These are phyloP conservation scores for Solanum hybrid DNA, from an alignment of 305 asterid genomes.

Conservation along the genomic window DNA sequence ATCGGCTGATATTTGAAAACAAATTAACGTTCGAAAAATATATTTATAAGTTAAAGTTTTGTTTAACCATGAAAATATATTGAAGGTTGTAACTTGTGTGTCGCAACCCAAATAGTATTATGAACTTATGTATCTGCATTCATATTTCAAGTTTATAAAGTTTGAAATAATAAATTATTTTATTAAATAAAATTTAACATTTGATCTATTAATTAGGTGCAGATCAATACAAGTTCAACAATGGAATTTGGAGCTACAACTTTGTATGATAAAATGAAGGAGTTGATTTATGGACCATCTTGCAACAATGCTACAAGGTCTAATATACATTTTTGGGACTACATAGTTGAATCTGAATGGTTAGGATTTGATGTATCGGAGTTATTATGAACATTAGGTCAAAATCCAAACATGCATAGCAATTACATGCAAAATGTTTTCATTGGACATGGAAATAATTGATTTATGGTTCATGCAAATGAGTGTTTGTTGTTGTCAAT, in stretches of 20 bases:
- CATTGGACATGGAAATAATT: neutral
- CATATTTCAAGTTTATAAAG: no score
- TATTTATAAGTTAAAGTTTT: no score
- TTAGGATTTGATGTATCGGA: neutral
- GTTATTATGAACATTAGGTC: neutral
- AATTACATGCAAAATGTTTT: neutral
- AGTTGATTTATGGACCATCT: constrained; percentile 13
- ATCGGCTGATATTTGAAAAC: no score
- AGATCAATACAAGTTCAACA: constrained; percentile 5
- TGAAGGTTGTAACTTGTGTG: no score
- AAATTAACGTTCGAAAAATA: no score
- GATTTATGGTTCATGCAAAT: neutral
- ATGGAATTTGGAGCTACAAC: constrained; percentile 4
- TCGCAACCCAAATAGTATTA: no score
- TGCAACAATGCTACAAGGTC: constrained; percentile 14
- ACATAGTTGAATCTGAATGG: constrained; percentile 15
- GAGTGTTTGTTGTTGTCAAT: neutral
- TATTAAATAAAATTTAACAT: neutral
- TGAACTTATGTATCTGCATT: no score
- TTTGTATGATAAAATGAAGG: constrained; percentile 18
- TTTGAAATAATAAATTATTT: neutral
- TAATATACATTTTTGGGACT: constrained; percentile 24
- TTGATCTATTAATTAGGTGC: neutral
- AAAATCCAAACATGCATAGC: neutral
- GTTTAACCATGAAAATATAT: no score